phyloP scores from a whole-genome alignment of 148 eudicot genomes.

The Fagopyrum homotropicum region DNA sequence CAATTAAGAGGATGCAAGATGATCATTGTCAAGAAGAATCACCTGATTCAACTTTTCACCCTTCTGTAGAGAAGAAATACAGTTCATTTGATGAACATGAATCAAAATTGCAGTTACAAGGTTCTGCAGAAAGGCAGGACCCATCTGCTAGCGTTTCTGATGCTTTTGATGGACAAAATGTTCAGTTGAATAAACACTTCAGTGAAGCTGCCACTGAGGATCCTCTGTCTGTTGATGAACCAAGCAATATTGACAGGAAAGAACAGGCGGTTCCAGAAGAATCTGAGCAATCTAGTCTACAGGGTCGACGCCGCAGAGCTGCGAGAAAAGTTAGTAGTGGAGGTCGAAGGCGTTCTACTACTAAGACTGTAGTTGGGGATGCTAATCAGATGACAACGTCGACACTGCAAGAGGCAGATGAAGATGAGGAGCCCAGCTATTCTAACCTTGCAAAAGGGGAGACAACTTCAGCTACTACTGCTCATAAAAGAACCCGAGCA shows the following conservation, averaged over 20 bases:
- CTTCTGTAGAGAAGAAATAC: constrained; percentile 23
- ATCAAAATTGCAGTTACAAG: constrained; percentile 15
- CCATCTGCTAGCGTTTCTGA: constrained; percentile 19
- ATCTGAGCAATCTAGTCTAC: constrained; percentile 51
- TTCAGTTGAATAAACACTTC: constrained; percentile 11
- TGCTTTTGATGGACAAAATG: constrained; percentile 17
- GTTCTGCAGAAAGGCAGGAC: constrained; percentile 7
- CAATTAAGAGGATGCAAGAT: constrained; percentile 27
- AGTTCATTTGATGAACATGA: constrained; percentile 13
- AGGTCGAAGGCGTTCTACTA: constrained; percentile 44
- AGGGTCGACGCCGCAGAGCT: constrained; percentile 25
- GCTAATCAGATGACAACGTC: constrained; percentile 40
- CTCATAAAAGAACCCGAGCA: constrained; percentile 52
- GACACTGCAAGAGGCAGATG: constrained; percentile 14
- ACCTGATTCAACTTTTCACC: constrained; percentile 24
- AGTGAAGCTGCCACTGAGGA: constrained; percentile 19
- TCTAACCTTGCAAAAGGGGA: constrained; percentile 25
- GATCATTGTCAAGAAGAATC: constrained; percentile 21
- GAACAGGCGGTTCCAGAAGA: constrained; percentile 36
- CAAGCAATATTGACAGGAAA: constrained; percentile 29
- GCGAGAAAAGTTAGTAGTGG: constrained; percentile 31
- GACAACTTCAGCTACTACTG: constrained; percentile 20
- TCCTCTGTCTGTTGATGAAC: constrained; percentile 27
- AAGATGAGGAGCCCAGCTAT: constrained; percentile 24
- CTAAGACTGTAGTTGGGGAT: constrained; percentile 61